These are phyloP conservation scores for Fraxinus xanthoxyloides DNA, from an alignment of 305 asterid species.

Conservation along the genomic window DNA sequence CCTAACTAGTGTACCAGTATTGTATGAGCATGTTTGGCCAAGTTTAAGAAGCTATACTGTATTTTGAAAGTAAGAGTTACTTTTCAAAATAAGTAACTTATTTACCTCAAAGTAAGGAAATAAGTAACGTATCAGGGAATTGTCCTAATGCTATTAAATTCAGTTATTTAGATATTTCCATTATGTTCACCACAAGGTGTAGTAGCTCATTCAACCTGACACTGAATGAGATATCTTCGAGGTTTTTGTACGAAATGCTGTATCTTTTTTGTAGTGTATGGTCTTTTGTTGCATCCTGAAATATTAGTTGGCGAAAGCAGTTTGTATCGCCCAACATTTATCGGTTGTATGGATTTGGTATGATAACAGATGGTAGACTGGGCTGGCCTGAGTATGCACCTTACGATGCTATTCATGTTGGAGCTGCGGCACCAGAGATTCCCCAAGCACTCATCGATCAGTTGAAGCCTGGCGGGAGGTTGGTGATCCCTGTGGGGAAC, in stretches of 20 bases:
- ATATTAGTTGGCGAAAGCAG: neutral
- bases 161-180: neutral
- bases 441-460: constrained; percentile 81
- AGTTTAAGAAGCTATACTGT: neutral
- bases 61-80: neutral
- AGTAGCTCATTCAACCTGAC: neutral
- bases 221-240: neutral
- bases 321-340: neutral
- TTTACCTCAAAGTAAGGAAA: neutral
- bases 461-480: constrained; percentile 92
- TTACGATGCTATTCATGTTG: constrained; percentile 93
- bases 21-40: neutral
- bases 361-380: constrained; percentile 72
- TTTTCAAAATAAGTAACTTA: neutral
- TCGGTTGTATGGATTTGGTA: neutral
- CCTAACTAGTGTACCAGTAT: neutral
- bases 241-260: neutral
- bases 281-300: neutral
- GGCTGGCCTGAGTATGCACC: constrained; percentile 94
- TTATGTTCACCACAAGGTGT: neutral
- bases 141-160: neutral
- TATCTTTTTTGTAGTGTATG: neutral
- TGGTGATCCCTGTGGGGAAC: constrained; percentile 94
- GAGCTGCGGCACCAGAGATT: constrained; percentile 91
- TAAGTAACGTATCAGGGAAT: neutral